Conservation (phyloP, 257 asterid genomes). For the Verbena officinalis region DNA sequence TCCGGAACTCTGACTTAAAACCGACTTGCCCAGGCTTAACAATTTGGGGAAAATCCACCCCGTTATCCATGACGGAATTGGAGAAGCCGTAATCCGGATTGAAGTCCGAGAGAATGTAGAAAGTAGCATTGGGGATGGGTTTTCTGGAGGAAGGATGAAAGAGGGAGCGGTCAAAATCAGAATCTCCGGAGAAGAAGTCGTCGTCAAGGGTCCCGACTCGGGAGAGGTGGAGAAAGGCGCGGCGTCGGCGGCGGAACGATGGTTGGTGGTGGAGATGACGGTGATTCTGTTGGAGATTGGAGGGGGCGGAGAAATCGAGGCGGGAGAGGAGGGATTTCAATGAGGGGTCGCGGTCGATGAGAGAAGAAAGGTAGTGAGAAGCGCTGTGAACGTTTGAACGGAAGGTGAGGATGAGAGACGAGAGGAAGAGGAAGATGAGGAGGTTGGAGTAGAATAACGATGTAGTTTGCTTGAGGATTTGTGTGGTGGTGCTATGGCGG, state of each 20-base stretch:
- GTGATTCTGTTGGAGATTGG: slow-evolving; percentile 42
- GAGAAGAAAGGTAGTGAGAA: slow-evolving; percentile 72
- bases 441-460: slow-evolving; percentile 51
- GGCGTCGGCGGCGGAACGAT: slow-evolving; percentile 66
- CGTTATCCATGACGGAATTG: slow-evolving; percentile 45
- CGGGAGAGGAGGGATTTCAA: slow-evolving; percentile 77
- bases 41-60: slow-evolving; percentile 40
- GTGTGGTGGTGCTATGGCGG: slow-evolving; percentile 47
- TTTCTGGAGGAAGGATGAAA: slow-evolving; percentile 57
- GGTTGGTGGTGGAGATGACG: slow-evolving; percentile 30
- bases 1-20: slow-evolving; percentile 48
- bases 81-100: slow-evolving; percentile 50
- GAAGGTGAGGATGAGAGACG: slow-evolving; percentile 63
- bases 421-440: slow-evolving; percentile 60
- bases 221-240: slow-evolving; percentile 88
- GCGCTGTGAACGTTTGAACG: slow-evolving; percentile 72
- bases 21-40: slow-evolving; percentile 48
- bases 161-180: slow-evolving; percentile 75
- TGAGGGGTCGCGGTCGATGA: slow-evolving; percentile 73
- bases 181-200: slow-evolving; percentile 88
- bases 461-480: slow-evolving; percentile 65
- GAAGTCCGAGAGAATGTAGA: slow-evolving; percentile 47
- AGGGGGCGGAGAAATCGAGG: slow-evolving; percentile 61
- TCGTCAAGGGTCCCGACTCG: slow-evolving; percentile 85
- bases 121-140: slow-evolving; percentile 48